These are phyloP conservation scores for Theobroma grandiflorum DNA, from an alignment of 441 rosid genomes.

Conservation along the genomic window DNA sequence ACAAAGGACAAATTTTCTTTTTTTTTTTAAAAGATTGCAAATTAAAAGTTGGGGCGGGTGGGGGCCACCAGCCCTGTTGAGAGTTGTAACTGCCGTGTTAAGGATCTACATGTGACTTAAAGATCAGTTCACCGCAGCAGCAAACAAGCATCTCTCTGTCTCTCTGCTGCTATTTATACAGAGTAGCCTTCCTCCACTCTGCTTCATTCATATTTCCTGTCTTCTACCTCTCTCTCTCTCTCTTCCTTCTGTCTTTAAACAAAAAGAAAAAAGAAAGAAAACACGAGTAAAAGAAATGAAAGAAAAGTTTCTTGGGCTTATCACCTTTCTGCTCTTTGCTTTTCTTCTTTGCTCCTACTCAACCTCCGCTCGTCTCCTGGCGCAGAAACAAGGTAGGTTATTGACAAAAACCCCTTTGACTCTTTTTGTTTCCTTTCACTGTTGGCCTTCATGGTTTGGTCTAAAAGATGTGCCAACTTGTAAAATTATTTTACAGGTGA, in stretches of 20 bases:
- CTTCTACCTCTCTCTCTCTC: not conserved
- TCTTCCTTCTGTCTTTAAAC: not conserved
- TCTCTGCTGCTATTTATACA: constrained; percentile 29
- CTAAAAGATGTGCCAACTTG: not conserved
- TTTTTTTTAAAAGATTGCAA: too few relatives aligned
- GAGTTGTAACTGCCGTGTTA: constrained; percentile 22
- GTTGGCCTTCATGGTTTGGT: not conserved
- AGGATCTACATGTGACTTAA: constrained; percentile 20
- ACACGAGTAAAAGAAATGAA: constrained; percentile 32
- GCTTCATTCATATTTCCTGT: not conserved
- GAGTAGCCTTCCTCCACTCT: not conserved
- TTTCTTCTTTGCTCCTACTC: constrained; percentile 31
- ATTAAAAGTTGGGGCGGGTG: too few relatives aligned
- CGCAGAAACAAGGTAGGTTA: constrained; percentile 39
- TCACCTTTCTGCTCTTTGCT: constrained; percentile 27
- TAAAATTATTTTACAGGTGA: constrained; percentile 25
- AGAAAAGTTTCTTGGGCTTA: not conserved
- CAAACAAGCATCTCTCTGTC: too few relatives aligned
- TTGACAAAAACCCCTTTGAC: not conserved
- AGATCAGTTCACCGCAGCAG: not conserved
- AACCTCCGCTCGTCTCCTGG: constrained; percentile 39
- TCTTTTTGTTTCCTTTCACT: not conserved
- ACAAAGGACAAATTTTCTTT: too few relatives aligned
- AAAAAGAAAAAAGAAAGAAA: not conserved
- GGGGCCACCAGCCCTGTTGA: constrained; percentile 15